These are phyloP conservation scores for Hylodesmum podocarpum DNA, from an alignment of 306 rosid species.

Conservation along the genomic window DNA sequence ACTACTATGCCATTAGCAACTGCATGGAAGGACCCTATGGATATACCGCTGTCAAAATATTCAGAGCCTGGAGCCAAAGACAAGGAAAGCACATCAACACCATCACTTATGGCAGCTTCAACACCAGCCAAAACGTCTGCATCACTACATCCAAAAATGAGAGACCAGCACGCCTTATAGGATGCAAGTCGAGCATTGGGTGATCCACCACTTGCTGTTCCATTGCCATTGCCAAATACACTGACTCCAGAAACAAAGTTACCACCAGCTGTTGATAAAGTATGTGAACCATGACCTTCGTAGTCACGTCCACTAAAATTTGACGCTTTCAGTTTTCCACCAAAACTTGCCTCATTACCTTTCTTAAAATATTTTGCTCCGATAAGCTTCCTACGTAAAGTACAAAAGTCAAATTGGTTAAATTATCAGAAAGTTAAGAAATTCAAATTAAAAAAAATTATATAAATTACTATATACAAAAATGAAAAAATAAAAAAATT, in stretches of 20 bases:
- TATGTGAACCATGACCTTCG: slow-evolving; percentile 84
- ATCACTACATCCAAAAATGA: slow-evolving; percentile 47
- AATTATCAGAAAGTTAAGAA: not conserved
- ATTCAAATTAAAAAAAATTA: too few species aligned
- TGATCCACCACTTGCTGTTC: slow-evolving; percentile 90
- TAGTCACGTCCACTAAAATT: slow-evolving; percentile 47
- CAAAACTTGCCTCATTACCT: slow-evolving; percentile 25
- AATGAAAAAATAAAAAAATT: too few species aligned
- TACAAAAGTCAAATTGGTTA: not conserved
- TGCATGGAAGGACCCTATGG: slow-evolving; percentile 77
- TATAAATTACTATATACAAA: too few species aligned
- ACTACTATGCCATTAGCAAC: slow-evolving; percentile 46
- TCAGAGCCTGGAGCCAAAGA: slow-evolving; percentile 44
- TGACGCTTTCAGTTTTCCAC: not conserved
- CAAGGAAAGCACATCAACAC: slow-evolving; percentile 62
- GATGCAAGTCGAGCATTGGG: slow-evolving; percentile 76
- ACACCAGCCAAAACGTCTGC: slow-evolving; percentile 75
- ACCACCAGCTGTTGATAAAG: slow-evolving; percentile 91
- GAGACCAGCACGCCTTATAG: slow-evolving; percentile 87
- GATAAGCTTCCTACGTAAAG: slow-evolving; percentile 59
- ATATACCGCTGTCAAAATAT: not conserved
- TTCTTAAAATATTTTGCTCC: slow-evolving; percentile 75
- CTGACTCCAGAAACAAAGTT: slow-evolving; percentile 44
- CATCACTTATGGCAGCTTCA: slow-evolving; percentile 76
- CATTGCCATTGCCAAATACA: slow-evolving; percentile 60